These are phyloP conservation scores for Penicillium malachiteum DNA, from an alignment of 495 filamentous ascomycete species.

Conservation along the genomic window DNA sequence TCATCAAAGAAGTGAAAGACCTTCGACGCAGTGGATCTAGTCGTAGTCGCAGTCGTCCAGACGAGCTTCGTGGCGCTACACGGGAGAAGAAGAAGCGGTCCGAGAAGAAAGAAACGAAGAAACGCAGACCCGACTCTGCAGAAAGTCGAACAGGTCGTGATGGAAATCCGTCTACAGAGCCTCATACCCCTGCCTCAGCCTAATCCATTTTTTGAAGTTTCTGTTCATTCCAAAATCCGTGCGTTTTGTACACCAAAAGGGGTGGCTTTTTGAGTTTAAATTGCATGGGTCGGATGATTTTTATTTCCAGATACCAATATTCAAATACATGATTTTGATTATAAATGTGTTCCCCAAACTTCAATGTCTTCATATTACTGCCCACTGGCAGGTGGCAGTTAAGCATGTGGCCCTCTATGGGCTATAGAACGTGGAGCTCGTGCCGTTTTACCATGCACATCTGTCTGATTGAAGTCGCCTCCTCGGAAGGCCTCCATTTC, in stretches of 20 bases:
- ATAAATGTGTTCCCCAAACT: too few relatives aligned
- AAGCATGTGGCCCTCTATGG: too few relatives aligned
- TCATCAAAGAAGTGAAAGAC: slow-evolving; percentile 80
- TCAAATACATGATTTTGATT: neutral
- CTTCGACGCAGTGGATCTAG: slow-evolving; percentile 36
- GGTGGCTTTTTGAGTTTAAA: neutral
- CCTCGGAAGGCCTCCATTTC: slow-evolving; percentile 13
- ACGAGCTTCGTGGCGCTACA: slow-evolving; percentile 21
- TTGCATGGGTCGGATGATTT: too few relatives aligned
- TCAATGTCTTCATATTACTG: too few relatives aligned
- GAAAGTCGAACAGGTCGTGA: slow-evolving; percentile 20
- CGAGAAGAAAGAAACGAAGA: slow-evolving; percentile 33
- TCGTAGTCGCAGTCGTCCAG: slow-evolving; percentile 26
- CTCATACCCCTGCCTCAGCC: neutral
- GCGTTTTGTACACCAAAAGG: neutral
- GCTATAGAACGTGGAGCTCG: slow-evolving; percentile 2
- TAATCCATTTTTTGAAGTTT: neutral
- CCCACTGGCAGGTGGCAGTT: too few relatives aligned
- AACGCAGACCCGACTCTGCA: slow-evolving; percentile 19
- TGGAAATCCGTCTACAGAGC: slow-evolving; percentile 2
- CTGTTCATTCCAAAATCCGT: neutral
- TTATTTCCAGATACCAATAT: slow-evolving; percentile 5
- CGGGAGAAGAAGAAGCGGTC: slow-evolving; percentile 34
- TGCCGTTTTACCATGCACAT: slow-evolving; percentile 8
- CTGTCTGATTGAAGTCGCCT: slow-evolving; percentile 8